Evolutionary conservation across 2,329 filamentous ascomycete species (phyloP).

Genomic region (Scytalidium sp.): DNA sequence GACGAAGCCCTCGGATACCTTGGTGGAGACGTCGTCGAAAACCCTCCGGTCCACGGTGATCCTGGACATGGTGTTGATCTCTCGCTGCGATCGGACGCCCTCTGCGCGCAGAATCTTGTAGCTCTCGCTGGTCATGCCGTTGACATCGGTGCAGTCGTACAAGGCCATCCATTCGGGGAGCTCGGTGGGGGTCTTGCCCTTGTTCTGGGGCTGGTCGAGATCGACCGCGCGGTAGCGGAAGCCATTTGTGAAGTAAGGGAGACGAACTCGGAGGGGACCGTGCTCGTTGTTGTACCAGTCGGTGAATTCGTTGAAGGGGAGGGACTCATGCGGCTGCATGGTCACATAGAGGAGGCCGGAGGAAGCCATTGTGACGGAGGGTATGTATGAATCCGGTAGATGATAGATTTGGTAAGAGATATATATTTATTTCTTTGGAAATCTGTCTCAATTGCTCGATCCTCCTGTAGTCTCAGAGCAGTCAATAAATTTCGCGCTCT

Average conservation of each 20-base stretch:
- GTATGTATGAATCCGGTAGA: neutral
- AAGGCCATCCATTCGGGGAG: conserved; percentile 71
- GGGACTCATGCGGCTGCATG: conserved; percentile 74
- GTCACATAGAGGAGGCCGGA: conserved; percentile 80
- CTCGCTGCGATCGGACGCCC: conserved; percentile 53
- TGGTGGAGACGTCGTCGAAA: conserved; percentile 62
- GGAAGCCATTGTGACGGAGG: conserved; percentile 34
- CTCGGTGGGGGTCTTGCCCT: conserved; percentile 19
- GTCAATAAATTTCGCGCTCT: no score
- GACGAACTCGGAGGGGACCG: conserved; percentile 73
- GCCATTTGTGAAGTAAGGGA: conserved; percentile 73
- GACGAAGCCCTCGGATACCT: conserved; percentile 53
- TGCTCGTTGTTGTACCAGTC: conserved; percentile 97
- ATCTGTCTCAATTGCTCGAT: no score
- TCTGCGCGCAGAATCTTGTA: conserved; percentile 65
- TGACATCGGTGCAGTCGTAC: conserved; percentile 79
- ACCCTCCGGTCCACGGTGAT: conserved; percentile 69
- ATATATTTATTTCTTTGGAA: no score
- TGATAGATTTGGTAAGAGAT: neutral
- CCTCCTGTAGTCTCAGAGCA: no score
- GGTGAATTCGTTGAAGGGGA: conserved; percentile 65
- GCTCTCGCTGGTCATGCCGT: conserved; percentile 63
- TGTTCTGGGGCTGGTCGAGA: conserved; percentile 24
- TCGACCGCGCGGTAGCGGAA: conserved; percentile 75
- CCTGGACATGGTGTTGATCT: conserved; percentile 59